phyloP scores from a whole-genome alignment of 768 basidiomycete species.

The Leccinellum rugosiceps region DNA sequence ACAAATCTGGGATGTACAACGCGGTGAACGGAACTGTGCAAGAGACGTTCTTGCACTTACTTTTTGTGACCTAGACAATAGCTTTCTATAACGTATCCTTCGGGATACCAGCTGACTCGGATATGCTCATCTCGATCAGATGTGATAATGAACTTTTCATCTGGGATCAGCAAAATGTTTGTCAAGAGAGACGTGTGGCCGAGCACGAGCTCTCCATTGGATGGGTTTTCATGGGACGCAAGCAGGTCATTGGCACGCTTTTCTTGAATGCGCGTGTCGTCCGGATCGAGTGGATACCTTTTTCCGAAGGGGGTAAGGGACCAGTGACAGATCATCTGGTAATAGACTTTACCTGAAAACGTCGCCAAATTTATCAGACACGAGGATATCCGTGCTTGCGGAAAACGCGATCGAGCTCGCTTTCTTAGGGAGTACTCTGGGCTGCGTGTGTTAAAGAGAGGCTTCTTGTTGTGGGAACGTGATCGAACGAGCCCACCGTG shows the following conservation, averaged over 20 bases:
- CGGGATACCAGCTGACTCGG: conserved; percentile 84
- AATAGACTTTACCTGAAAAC: conserved; percentile 63
- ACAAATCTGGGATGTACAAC: conserved; percentile 57
- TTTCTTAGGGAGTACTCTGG: conserved; percentile 80
- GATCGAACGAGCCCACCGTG: conserved; percentile 45
- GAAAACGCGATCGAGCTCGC: conserved; percentile 70
- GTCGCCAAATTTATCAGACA: conserved; percentile 95
- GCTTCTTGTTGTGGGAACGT: background rate
- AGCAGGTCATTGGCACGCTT: conserved; percentile 33
- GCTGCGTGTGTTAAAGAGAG: background rate
- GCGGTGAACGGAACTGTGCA: background rate
- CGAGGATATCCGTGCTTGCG: conserved; percentile 61
- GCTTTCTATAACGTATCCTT: conserved; percentile 80
- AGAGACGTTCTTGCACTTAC: conserved; percentile 40
- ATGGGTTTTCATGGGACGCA: conserved; percentile 66
- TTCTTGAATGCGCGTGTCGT: conserved; percentile 13
- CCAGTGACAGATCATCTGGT: background rate
- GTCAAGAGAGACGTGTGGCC: conserved; percentile 91
- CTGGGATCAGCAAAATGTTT: conserved; percentile 59
- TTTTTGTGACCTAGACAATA: conserved; percentile 84
- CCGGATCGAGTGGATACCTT: conserved; percentile 60
- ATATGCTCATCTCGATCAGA: conserved; percentile 97
- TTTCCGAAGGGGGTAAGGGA: background rate
- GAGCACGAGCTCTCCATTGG: conserved; percentile 65
- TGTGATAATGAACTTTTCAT: conserved; percentile 77